Conservation (phyloP, 31 red algal species). For the Porphyra umbilicalis region DNA sequence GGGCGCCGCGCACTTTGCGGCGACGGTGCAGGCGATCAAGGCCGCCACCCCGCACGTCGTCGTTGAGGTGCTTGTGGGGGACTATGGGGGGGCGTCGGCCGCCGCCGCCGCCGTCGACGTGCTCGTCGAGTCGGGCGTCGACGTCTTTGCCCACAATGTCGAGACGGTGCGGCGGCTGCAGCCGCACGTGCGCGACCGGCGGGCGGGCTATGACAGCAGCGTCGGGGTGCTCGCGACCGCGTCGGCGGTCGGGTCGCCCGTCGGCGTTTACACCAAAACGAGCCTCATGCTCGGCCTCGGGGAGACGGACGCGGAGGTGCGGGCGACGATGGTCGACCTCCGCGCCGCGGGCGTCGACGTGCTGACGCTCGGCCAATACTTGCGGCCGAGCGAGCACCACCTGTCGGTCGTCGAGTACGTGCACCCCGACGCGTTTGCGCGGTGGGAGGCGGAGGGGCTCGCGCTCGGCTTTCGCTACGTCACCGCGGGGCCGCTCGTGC, state of each 20-base stretch:
- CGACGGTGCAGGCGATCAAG: slow-evolving; percentile 72
- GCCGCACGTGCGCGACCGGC: slow-evolving; percentile 61
- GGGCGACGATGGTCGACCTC: slow-evolving; percentile 69
- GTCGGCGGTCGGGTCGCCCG: slow-evolving; percentile 13
- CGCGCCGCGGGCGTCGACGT: slow-evolving; percentile 65
- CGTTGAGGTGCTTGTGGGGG: slow-evolving; percentile 84
- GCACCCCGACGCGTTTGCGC: slow-evolving; percentile 76
- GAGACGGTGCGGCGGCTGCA: slow-evolving; percentile 90
- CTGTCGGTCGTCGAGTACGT: slow-evolving; percentile 85
- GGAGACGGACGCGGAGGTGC: slow-evolving; percentile 76
- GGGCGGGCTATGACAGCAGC: slow-evolving; percentile 80
- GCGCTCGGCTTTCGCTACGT: slow-evolving; percentile 93
- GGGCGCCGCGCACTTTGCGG: slow-evolving; percentile 82
- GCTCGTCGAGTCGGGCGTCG: slow-evolving; percentile 61
- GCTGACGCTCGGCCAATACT: slow-evolving; percentile 96
- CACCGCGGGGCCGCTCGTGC: slow-evolving; percentile 82
- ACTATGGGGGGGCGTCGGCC: slow-evolving; percentile 67
- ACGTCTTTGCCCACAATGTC: slow-evolving; percentile 95
- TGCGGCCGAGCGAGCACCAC: slow-evolving; percentile 71
- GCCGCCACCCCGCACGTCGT: slow-evolving; percentile 27
- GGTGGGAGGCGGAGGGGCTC: slow-evolving; percentile 43
- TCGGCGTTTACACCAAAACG: slow-evolving; percentile 67
- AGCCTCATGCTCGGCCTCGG: slow-evolving; percentile 98
- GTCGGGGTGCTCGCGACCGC: slow-evolving; percentile 45
- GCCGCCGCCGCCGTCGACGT: slow-evolving; percentile 35